Evolutionary conservation across 768 basidiomycete species (phyloP).

Genomic region (Filobasidium wieringae): DNA sequence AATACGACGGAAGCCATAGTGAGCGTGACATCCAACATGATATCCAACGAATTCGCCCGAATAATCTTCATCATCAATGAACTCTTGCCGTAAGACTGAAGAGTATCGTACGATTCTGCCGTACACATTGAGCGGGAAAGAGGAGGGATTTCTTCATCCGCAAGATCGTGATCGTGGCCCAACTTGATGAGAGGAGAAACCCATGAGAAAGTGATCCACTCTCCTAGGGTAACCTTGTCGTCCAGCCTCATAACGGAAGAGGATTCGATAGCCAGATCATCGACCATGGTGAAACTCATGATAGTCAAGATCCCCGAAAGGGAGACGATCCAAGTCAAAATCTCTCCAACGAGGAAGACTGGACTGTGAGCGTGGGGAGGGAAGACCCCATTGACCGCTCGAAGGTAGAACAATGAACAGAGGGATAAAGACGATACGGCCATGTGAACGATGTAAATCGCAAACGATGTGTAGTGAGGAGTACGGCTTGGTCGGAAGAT

Average conservation of each 20-base stretch:
- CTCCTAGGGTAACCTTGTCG: constrained; percentile 26
- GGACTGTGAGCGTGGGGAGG: constrained; percentile 17
- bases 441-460: constrained; percentile 19
- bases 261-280: not conserved
- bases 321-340: constrained; percentile 11
- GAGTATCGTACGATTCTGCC: constrained; percentile 13
- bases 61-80: constrained; percentile 23
- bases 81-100: not conserved
- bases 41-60: constrained; percentile 24
- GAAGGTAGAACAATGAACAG: constrained; percentile 18
- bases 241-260: constrained; percentile 17
- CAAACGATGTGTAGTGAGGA: constrained; percentile 22
- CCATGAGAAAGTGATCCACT: constrained; percentile 36
- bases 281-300: constrained; percentile 21
- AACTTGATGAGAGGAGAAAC: constrained; percentile 26
- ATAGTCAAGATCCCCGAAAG: constrained; percentile 16
- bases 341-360: constrained; percentile 15
- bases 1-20: constrained; percentile 60
- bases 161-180: constrained; percentile 27
- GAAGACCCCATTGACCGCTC: constrained; percentile 3
- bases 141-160: constrained; percentile 27
- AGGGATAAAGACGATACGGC: constrained; percentile 18
- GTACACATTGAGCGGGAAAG: constrained; percentile 25
- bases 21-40: constrained; percentile 53
- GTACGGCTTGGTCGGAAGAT: constrained; percentile 22